These are phyloP conservation scores for Davidsoniella eucalypti DNA, from an alignment of 2,329 filamentous ascomycete species.

Conservation along the genomic window DNA sequence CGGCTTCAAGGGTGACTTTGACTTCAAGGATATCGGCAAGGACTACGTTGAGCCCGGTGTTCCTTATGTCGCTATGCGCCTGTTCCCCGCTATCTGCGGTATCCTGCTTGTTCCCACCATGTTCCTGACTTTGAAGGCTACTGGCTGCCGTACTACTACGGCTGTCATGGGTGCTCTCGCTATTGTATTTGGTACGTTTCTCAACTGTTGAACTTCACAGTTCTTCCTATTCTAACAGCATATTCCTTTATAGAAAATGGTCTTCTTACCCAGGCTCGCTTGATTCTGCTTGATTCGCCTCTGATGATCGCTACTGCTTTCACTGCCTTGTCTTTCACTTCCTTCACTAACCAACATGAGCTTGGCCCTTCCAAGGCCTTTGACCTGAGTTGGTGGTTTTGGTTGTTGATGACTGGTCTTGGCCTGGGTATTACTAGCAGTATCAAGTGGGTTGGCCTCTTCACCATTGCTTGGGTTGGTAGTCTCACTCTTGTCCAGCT, in stretches of 20 bases:
- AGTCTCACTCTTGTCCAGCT: slow-evolving; percentile 79
- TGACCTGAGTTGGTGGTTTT: slow-evolving; percentile 90
- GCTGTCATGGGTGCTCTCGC: slow-evolving; percentile 69
- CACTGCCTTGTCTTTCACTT: slow-evolving; percentile 76
- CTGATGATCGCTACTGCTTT: slow-evolving; percentile 86
- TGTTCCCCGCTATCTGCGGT: slow-evolving; percentile 80
- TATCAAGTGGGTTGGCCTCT: slow-evolving; percentile 97
- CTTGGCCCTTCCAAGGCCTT: slow-evolving; percentile 81
- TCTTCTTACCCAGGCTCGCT: slow-evolving; percentile 79
- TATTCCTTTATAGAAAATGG: slow-evolving; percentile 56
- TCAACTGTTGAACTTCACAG: no score
- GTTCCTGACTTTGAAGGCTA: slow-evolving; percentile 84
- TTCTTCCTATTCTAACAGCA: not conserved
- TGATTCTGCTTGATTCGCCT: slow-evolving; percentile 92
- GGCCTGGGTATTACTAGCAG: slow-evolving; percentile 80
- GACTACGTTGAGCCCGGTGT: slow-evolving; percentile 91
- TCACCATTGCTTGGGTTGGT: slow-evolving; percentile 97
- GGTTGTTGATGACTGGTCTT: slow-evolving; percentile 74
- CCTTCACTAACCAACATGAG: slow-evolving; percentile 94
- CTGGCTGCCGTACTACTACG: slow-evolving; percentile 74
- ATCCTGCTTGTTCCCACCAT: slow-evolving; percentile 79
- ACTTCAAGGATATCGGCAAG: slow-evolving; percentile 99
- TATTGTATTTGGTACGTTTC: slow-evolving; percentile 72
- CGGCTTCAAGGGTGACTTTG: slow-evolving; percentile 88
- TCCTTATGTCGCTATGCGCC: slow-evolving; percentile 92